Evolutionary conservation across 495 filamentous ascomycete species (phyloP).

Genomic region (Cryomyces minteri): DNA sequence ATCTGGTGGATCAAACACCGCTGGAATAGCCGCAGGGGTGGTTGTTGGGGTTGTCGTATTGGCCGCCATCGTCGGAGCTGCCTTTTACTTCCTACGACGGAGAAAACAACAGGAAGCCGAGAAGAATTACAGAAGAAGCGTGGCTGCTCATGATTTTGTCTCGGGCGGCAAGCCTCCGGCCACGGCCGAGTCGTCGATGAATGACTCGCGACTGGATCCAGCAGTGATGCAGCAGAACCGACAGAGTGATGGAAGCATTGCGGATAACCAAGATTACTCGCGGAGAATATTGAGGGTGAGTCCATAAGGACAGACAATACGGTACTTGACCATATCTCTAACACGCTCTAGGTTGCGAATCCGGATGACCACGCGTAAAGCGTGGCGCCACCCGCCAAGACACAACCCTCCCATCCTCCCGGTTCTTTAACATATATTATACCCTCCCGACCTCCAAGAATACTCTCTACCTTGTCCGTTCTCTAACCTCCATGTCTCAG

Average conservation of each 20-base stretch:
- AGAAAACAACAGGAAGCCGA: conserved; percentile 55
- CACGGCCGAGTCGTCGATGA: conserved; percentile 39
- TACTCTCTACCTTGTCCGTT: too few relatives aligned
- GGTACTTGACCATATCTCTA: not conserved
- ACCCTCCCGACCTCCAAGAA: too few relatives aligned
- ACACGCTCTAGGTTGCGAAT: conserved; percentile 4
- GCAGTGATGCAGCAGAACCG: conserved; percentile 65
- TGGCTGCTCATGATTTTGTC: conserved; percentile 48
- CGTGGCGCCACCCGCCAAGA: too few relatives aligned
- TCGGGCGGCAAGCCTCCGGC: conserved; percentile 37
- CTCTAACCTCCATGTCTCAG: too few relatives aligned
- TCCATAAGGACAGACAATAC: not conserved
- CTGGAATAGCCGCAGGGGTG: conserved; percentile 72
- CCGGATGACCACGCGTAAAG: conserved; percentile 3
- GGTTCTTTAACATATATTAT: too few relatives aligned
- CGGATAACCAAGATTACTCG: conserved; percentile 95
- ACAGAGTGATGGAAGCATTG: conserved; percentile 92
- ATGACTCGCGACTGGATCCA: conserved; percentile 76
- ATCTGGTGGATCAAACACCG: conserved; percentile 34
- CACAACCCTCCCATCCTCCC: too few relatives aligned
- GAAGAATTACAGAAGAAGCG: conserved; percentile 61
- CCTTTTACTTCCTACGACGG: conserved; percentile 58
- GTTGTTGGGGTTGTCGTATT: conserved; percentile 69
- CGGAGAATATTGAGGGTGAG: conserved; percentile 82
- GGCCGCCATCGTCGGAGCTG: conserved; percentile 42